Base-by-base conservation (phyloP, 2,329 filamentous ascomycete species). In the Orbilia javanica region DNA sequence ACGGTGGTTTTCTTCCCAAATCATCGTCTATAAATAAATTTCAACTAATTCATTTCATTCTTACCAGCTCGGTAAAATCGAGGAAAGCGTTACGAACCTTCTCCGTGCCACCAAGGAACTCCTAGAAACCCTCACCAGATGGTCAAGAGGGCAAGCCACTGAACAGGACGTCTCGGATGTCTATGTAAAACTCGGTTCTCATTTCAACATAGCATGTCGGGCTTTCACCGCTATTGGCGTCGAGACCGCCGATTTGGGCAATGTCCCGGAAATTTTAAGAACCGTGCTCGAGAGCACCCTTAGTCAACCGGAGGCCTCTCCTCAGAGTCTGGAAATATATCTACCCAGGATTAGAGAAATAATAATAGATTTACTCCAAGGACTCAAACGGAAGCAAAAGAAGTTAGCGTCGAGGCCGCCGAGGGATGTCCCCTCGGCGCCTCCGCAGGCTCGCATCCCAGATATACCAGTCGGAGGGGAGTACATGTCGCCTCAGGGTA, bases 181-280 rank as follows among this genome's bases (percentile, higher is more conserved):
- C 81, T 99, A 99, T 83, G 96, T 99, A 78, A 92, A 96, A 79
- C 87, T 99, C 79, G 96, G 96, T 55, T 99, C 99, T 85, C 96
- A 99, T 85, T 99, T 99, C 88, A 99, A 99, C 85, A 96, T 99
- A 86, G 96, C 96, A 29, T 98, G 95, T 84, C 92, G 96, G 70
- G 95, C 96, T 79, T 99, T 99, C 85, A 93, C 93, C 82, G 93
- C 94, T 74, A 99, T 99, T 82, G 96, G 96, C 79, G 96, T 99
- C 79, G 96, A 99, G 82, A 97, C 94, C 0, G 89, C 90, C 27
- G 96, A 99, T 84, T 88, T 99, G 11, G 96, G 96, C 72, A 97
- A 97, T 81, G 96, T 99, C 1, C 96, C 96, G 4, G 96, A 99
- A 84, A 87, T 94, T 75, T 86, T 99, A 79, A 90, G 96, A 81